Percentiles rank a stretch among this genome's conserved stretches.
phyloP scores from a whole-genome alignment of 2,329 filamentous ascomycete species.

The Lecanicillium sp. region DNA sequence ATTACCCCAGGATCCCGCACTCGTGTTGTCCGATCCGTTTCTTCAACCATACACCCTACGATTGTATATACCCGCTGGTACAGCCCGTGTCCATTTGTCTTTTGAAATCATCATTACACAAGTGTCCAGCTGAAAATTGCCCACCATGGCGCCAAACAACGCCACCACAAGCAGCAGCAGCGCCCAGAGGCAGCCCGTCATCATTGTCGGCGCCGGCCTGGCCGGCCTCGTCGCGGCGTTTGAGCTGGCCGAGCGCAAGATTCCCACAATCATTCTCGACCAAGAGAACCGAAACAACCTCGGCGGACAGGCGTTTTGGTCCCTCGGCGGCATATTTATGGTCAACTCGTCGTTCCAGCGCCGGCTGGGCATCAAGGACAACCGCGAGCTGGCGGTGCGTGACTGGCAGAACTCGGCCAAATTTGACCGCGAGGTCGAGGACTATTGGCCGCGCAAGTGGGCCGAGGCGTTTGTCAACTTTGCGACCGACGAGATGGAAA shows the following conservation, averaged over 20 bases:
- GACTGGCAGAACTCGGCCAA: conserved; percentile 52
- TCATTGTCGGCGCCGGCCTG: conserved; percentile 50
- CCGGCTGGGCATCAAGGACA: conserved; percentile 50
- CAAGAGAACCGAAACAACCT: conserved; percentile 50
- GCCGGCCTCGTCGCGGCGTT: conserved; percentile 53
- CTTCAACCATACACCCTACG: too few relatives aligned
- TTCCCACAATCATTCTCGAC: conserved; percentile 47
- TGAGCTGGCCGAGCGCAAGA: conserved; percentile 42
- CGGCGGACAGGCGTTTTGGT: conserved; percentile 58
- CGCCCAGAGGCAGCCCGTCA: conserved; percentile 29
- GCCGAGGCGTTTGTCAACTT: conserved; percentile 59
- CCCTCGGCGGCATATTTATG: conserved; percentile 53
- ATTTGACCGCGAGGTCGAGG: conserved; percentile 49
- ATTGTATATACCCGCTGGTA: too few relatives aligned
- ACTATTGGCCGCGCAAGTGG: conserved; percentile 53
- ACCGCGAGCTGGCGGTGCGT: conserved; percentile 46
- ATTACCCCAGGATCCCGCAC: too few relatives aligned
- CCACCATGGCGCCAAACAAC: too few relatives aligned
- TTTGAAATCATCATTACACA: too few relatives aligned
- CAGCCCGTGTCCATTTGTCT: too few relatives aligned
- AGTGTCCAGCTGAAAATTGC: too few relatives aligned
- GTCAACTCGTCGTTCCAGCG: conserved; percentile 51
- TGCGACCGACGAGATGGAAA: conserved; percentile 50
- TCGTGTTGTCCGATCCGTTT: too few relatives aligned
- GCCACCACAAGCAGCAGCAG: too few relatives aligned